Conservation (phyloP, 1,139 yeast species). For the Blastobotrys apis region DNA sequence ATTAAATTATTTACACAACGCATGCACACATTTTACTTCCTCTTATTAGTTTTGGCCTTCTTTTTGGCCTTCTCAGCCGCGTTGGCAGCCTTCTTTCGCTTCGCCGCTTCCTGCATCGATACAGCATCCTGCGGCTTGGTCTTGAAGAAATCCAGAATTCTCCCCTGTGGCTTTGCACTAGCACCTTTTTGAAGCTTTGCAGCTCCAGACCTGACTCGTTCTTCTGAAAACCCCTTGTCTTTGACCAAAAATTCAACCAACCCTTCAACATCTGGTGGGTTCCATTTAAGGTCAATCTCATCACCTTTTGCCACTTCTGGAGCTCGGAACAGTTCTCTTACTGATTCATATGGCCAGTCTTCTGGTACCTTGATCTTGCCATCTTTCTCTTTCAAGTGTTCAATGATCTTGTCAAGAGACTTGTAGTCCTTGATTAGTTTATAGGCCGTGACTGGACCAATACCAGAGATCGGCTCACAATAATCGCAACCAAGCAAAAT, state of each 20-base stretch:
- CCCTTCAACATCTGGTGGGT: conserved; percentile 72
- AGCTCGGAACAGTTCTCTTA: conserved; percentile 70
- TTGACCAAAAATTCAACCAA: conserved; percentile 66
- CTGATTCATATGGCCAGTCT: conserved; percentile 90
- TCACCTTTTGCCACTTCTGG: conserved; percentile 71
- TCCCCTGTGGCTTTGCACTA: conserved; percentile 82
- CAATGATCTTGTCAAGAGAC: conserved; percentile 70
- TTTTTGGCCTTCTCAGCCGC: conserved; percentile 26
- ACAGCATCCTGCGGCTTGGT: conserved; percentile 49
- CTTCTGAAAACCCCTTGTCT: conserved; percentile 86
- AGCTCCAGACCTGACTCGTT: conserved; percentile 82
- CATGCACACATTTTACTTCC: neutral
- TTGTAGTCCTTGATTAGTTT: conserved; percentile 85
- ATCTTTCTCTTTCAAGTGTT: conserved; percentile 53
- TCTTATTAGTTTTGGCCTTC: conserved; percentile 16
- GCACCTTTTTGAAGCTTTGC: conserved; percentile 78
- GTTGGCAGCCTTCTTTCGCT: conserved; percentile 26
- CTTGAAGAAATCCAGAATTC: conserved; percentile 87
- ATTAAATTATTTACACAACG: too few species aligned
- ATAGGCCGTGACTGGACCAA: conserved; percentile 92
- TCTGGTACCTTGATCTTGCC: conserved; percentile 83
- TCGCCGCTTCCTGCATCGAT: conserved; percentile 26
- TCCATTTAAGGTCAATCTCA: conserved; percentile 60
- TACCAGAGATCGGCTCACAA: conserved; percentile 90
- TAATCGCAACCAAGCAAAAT: conserved; percentile 94